These are phyloP conservation scores for Neopestalotiopsis rosae DNA, from an alignment of 2,329 filamentous ascomycete species.

Conservation along the genomic window DNA sequence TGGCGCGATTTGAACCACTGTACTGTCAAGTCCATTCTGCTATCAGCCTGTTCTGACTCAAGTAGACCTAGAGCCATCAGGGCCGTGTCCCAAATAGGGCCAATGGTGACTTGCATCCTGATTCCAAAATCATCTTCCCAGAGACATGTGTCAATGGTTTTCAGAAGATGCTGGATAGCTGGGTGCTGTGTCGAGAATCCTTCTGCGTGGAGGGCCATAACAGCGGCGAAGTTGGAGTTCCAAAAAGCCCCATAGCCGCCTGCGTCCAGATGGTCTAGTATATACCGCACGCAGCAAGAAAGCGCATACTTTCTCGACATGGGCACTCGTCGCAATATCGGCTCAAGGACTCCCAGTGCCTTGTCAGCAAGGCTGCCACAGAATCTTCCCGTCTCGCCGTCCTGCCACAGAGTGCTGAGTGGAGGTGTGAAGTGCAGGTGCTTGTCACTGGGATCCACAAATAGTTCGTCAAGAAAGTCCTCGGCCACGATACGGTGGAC, in stretches of 20 bases:
- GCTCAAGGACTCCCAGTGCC: slow-evolving; percentile 32
- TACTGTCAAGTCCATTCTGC: slow-evolving; percentile 12
- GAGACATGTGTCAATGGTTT: slow-evolving; percentile 33
- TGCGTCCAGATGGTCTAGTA: slow-evolving; percentile 24
- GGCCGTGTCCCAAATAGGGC: slow-evolving; percentile 41
- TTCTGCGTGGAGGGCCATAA: slow-evolving; percentile 11
- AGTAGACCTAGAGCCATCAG: slow-evolving; percentile 37
- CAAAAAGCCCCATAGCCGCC: slow-evolving; percentile 16
- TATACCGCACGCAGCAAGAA: slow-evolving; percentile 33
- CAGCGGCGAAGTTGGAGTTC: slow-evolving; percentile 12
- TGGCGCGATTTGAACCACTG: slow-evolving; percentile 31
- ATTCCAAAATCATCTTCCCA: slow-evolving; percentile 31
- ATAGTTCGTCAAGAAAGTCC: slow-evolving; percentile 31
- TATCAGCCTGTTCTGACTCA: slow-evolving; percentile 25
- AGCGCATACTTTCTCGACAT: slow-evolving; percentile 26
- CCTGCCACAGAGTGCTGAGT: slow-evolving; percentile 15
- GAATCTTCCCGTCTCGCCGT: slow-evolving; percentile 29
- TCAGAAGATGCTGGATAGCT: slow-evolving; percentile 25
- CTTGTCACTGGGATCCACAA: slow-evolving; percentile 22
- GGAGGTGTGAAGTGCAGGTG: slow-evolving; percentile 32
- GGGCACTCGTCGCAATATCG: slow-evolving; percentile 33
- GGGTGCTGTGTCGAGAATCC: slow-evolving; percentile 12
- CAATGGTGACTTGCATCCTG: slow-evolving; percentile 33
- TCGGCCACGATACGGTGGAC: slow-evolving; percentile 24
- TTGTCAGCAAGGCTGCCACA: slow-evolving; percentile 38